A percentile compares a stretch with the other conserved stretches of the same genome.
phyloP scores from a whole-genome alignment of 1,284 basidiomycete species.

The Microbotryum violaceum region DNA sequence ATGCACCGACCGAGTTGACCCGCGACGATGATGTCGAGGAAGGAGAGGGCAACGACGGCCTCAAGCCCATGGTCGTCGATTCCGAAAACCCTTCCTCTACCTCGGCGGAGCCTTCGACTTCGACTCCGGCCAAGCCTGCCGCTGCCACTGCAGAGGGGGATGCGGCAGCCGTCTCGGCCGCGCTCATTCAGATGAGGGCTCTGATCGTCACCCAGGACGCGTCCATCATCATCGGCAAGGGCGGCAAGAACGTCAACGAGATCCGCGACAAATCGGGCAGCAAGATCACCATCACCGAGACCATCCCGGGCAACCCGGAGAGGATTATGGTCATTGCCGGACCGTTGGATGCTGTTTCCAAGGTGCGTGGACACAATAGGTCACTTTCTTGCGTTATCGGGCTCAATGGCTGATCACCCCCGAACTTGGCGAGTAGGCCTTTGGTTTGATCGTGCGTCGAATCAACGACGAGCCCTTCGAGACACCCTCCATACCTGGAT shows the following conservation, averaged over 20 bases:
- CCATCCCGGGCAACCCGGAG: slow-evolving; percentile 95
- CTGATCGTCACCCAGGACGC: slow-evolving; percentile 99
- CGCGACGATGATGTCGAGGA: slow-evolving; percentile 15
- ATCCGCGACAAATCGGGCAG: slow-evolving; percentile 96
- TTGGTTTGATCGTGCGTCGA: slow-evolving; percentile 93
- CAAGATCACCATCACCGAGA: slow-evolving; percentile 88
- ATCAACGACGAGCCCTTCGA: slow-evolving; percentile 99
- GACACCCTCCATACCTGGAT: slow-evolving; percentile 92
- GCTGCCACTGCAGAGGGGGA: slow-evolving; percentile 5
- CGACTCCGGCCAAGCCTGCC: slow-evolving; percentile 10
- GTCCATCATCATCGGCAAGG: slow-evolving; percentile 97
- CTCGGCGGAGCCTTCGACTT: not conserved
- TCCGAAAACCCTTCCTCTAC: slow-evolving; percentile 3
- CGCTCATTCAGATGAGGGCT: slow-evolving; percentile 32
- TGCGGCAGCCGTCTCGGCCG: slow-evolving; percentile 7
- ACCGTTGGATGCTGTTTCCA: slow-evolving; percentile 94
- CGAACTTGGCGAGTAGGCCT: too few relatives aligned
- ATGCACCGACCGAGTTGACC: slow-evolving; percentile 19
- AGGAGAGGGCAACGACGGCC: not conserved
- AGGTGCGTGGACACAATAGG: slow-evolving; percentile 54
- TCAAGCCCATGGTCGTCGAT: slow-evolving; percentile 27
- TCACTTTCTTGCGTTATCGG: not conserved
- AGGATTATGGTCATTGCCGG: slow-evolving; percentile 95
- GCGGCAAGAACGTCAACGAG: slow-evolving; percentile 93
- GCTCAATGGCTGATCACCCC: not conserved